phyloP scores from a whole-genome alignment of 257 asterid genomes.

The Eustoma russellianum region DNA sequence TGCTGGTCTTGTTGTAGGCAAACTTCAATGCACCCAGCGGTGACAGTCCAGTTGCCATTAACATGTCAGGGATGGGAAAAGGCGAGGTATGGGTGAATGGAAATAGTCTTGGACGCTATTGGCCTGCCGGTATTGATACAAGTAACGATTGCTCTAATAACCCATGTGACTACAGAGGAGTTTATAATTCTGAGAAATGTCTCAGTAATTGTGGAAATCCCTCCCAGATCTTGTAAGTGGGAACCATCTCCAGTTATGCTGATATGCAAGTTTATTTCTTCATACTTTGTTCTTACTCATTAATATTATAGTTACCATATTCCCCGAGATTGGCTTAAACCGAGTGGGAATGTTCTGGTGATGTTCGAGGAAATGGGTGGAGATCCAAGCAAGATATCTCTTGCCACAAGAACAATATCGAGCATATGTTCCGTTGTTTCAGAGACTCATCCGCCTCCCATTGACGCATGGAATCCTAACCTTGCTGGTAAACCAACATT shows the following conservation, averaged over 20 bases:
- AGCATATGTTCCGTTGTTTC: constrained; percentile 59
- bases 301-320: constrained; percentile 61
- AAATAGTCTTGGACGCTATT: constrained; percentile 83
- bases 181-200: constrained; percentile 49
- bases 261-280: background rate
- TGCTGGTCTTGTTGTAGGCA: constrained; percentile 29
- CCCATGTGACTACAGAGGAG: constrained; percentile 60
- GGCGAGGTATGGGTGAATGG: constrained; percentile 96
- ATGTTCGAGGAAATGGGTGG: constrained; percentile 86
- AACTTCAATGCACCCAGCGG: constrained; percentile 62
- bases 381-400: constrained; percentile 60
- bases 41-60: constrained; percentile 56
- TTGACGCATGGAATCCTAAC: constrained; percentile 52
- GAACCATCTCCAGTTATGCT: background rate
- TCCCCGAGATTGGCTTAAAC: constrained; percentile 79
- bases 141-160: constrained; percentile 40
- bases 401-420: constrained; percentile 44
- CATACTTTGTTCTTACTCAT: background rate
- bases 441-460: constrained; percentile 60
- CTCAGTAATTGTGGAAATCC: constrained; percentile 73
- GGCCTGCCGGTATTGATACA: constrained; percentile 56
- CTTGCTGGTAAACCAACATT: constrained; percentile 38
- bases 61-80: constrained; percentile 72
- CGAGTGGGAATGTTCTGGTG: constrained; percentile 55
- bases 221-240: constrained; percentile 64